A percentile compares a stretch with the other conserved stretches of the same genome.
phyloP scores from a whole-genome alignment of 2,329 filamentous ascomycete genomes.

The Thermoascus crustaceus region DNA sequence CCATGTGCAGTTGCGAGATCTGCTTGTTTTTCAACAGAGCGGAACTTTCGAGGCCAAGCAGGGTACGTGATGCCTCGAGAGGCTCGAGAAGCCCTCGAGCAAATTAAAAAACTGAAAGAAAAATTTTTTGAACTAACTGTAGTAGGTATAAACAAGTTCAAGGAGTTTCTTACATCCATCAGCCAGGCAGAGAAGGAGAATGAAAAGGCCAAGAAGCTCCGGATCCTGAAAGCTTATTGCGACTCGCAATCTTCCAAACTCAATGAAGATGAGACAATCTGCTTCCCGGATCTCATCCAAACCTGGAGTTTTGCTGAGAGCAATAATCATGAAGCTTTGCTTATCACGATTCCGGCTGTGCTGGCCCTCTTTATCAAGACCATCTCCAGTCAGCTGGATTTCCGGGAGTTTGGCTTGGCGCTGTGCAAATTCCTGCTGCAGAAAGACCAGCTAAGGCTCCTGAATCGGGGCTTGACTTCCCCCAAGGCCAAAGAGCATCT shows the following conservation, averaged over 20 bases:
- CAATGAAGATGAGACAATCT: slow-evolving; percentile 50
- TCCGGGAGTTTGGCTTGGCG: slow-evolving; percentile 65
- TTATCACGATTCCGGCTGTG: slow-evolving; percentile 72
- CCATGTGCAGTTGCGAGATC: slow-evolving; percentile 57
- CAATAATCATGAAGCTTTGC: slow-evolving; percentile 69
- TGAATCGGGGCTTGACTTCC: slow-evolving; percentile 69
- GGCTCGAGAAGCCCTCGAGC: no score
- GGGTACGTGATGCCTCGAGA: slow-evolving; percentile 50
- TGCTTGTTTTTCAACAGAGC: slow-evolving; percentile 66
- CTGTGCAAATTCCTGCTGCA: slow-evolving; percentile 77
- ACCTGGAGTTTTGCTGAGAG: slow-evolving; percentile 79
- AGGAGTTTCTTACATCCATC: slow-evolving; percentile 36
- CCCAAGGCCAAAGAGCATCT: slow-evolving; percentile 78
- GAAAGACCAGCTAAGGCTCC: slow-evolving; percentile 68
- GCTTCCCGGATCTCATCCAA: slow-evolving; percentile 72
- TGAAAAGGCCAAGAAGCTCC: slow-evolving; percentile 32
- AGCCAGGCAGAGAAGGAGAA: slow-evolving; percentile 25
- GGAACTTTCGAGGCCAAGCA: slow-evolving; percentile 44
- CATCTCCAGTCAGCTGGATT: slow-evolving; percentile 63
- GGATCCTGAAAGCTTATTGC: slow-evolving; percentile 39
- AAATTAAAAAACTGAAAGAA: background rate
- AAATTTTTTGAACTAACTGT: slow-evolving; percentile 3
- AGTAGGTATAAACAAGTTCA: slow-evolving; percentile 37
- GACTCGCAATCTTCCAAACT: slow-evolving; percentile 46
- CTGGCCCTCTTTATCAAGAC: slow-evolving; percentile 74